Evolutionary conservation across 805 yeast genomes (phyloP).

Genomic region (Yarrowia sp.): DNA sequence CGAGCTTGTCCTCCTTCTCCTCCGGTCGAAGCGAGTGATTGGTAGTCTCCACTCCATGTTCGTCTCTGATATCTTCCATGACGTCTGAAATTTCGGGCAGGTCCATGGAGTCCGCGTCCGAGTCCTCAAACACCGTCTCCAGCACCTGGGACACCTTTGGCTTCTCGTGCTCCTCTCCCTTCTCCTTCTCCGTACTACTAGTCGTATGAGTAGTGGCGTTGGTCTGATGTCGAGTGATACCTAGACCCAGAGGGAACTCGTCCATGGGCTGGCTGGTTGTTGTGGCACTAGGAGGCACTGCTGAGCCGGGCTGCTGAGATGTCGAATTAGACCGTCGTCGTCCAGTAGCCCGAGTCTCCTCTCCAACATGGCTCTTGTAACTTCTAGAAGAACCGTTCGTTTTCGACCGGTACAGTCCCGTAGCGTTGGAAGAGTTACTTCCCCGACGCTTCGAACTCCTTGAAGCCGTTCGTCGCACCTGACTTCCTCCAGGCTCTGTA

Average conservation of each 20-base stretch:
- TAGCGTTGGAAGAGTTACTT: conserved; percentile 15
- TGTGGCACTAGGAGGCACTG: background rate
- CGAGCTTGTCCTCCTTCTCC: conserved; percentile 8
- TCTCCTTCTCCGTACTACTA: background rate
- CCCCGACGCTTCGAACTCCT: conserved; percentile 1
- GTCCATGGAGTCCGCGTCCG: conserved; percentile 27
- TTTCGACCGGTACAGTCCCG: conserved; percentile 1
- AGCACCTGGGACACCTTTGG: conserved; percentile 20
- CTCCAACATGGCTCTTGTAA: background rate
- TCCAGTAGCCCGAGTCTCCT: conserved; percentile 1
- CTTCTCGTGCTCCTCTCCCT: conserved; percentile 3
- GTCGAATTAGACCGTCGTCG: conserved; percentile 15
- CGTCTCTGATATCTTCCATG: conserved; percentile 21
- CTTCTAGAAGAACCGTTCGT: background rate
- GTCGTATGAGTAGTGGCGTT: background rate
- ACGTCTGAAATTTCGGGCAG: conserved; percentile 28
- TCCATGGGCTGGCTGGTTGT: background rate
- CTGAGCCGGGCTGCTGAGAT: background rate
- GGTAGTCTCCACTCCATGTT: conserved; percentile 12
- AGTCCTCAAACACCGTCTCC: conserved; percentile 28
- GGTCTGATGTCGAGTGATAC: conserved; percentile 8
- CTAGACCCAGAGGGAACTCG: conserved; percentile 15
- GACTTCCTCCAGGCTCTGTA: background rate
- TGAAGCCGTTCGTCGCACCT: conserved; percentile 10
- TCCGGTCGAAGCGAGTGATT: conserved; percentile 15